Conservation (phyloP, 2,329 filamentous ascomycete genomes). For the Plectosphaerella sp. region DNA sequence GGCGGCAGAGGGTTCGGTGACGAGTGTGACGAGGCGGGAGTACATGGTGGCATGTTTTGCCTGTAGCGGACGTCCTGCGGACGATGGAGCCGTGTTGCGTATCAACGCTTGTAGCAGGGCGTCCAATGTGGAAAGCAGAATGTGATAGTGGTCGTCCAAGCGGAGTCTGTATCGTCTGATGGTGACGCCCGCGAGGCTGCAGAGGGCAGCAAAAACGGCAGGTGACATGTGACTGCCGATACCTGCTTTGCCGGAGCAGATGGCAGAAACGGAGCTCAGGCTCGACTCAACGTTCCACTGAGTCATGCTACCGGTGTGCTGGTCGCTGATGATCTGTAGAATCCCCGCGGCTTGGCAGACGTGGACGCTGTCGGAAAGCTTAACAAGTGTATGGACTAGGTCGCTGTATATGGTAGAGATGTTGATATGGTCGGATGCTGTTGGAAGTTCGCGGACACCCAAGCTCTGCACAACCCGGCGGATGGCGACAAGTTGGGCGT, state of each 20-base stretch:
- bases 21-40: slow-evolving; percentile 51
- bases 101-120: slow-evolving; percentile 52
- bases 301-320: slow-evolving; percentile 43
- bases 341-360: slow-evolving; percentile 35
- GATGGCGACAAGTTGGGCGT: slow-evolving; percentile 32
- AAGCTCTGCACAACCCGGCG: slow-evolving; percentile 31
- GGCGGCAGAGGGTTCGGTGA: slow-evolving; percentile 55
- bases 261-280: slow-evolving; percentile 36
- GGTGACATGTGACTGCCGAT: slow-evolving; percentile 16
- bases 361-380: slow-evolving; percentile 21
- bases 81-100: slow-evolving; percentile 24
- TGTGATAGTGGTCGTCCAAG: slow-evolving; percentile 57
- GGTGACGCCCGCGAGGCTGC: slow-evolving; percentile 49
- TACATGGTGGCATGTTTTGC: slow-evolving; percentile 45
- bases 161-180: slow-evolving; percentile 58
- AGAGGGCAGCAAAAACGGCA: slow-evolving; percentile 40
- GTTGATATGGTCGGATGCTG: slow-evolving; percentile 23
- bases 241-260: slow-evolving; percentile 15
- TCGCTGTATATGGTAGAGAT: slow-evolving; percentile 37
- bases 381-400: slow-evolving; percentile 26
- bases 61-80: slow-evolving; percentile 15
- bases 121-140: slow-evolving; percentile 50
- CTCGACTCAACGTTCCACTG: slow-evolving; percentile 56
- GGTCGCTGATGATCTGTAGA: slow-evolving; percentile 43
- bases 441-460: slow-evolving; percentile 7